phyloP scores from a whole-genome alignment of 2,329 filamentous ascomycete species.

The Biscogniauxia marginata region DNA sequence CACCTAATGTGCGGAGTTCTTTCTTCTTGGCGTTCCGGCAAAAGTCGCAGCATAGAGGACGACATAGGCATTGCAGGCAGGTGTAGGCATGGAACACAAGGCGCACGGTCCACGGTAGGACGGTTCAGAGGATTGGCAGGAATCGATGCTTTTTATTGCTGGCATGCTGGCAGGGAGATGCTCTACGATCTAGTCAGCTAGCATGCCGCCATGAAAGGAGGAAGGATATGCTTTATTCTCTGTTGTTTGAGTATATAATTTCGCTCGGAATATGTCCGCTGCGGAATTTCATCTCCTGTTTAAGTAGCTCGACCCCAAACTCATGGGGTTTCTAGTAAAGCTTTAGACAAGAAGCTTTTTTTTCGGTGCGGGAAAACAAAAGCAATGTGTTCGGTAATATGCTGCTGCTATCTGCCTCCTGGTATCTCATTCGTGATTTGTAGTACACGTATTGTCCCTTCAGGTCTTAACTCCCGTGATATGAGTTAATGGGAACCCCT shows the following conservation, averaged over 20 bases:
- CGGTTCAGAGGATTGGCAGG: slow-evolving; percentile 12
- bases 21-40: slow-evolving; percentile 26
- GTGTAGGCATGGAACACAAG: slow-evolving; percentile 19
- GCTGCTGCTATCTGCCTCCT: too few species aligned
- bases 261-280: slow-evolving; percentile 4
- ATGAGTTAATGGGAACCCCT: too few species aligned
- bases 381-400: too few species aligned
- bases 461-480: too few species aligned
- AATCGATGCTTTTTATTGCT: slow-evolving; percentile 15
- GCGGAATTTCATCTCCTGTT: slow-evolving; percentile 6
- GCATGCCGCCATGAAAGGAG: slow-evolving; percentile 4
- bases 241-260: slow-evolving; percentile 26
- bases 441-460: too few species aligned
- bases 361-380: too few species aligned
- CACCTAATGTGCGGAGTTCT: slow-evolving; percentile 8
- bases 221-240: slow-evolving; percentile 15
- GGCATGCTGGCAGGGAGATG: slow-evolving; percentile 14
- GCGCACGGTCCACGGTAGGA: slow-evolving; percentile 22
- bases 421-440: too few species aligned
- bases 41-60: slow-evolving; percentile 12
- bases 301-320: slow-evolving; percentile 13
- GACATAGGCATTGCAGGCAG: slow-evolving; percentile 18
- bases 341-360: slow-evolving; percentile 20
- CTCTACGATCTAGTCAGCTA: slow-evolving; percentile 17
- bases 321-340: slow-evolving; percentile 18